Percentiles rank a stretch among this genome's conserved stretches.
phyloP scores from a whole-genome alignment of 108 stramenopile genomes.

The Discostella stelligeroides region DNA sequence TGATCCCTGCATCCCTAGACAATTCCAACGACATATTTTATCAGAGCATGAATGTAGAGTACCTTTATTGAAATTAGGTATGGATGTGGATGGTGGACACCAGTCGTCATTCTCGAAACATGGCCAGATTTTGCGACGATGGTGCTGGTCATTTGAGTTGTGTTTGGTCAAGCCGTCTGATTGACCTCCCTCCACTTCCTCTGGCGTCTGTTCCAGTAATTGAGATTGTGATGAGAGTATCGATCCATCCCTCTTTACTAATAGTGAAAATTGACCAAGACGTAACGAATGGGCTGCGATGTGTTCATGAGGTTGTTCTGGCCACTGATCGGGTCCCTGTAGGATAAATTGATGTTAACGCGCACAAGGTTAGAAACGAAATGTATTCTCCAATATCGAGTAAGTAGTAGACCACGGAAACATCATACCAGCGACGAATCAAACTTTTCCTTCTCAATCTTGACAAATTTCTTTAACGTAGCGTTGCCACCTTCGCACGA shows the following conservation, averaged over 20 bases:
- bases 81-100: constrained; percentile 87
- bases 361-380: neutral
- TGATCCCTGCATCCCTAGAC: constrained; percentile 80
- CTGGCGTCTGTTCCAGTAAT: neutral
- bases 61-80: constrained; percentile 49
- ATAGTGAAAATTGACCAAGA: constrained; percentile 74
- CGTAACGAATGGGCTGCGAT: constrained; percentile 67
- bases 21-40: constrained; percentile 86
- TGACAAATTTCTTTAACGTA: constrained; percentile 81
- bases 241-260: constrained; percentile 73
- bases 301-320: constrained; percentile 50
- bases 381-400: too few species aligned
- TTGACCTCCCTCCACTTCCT: neutral
- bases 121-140: constrained; percentile 61
- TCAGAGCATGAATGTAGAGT: constrained; percentile 74
- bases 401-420: neutral
- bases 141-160: neutral
- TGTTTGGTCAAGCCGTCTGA: neutral
- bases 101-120: constrained; percentile 68
- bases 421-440: constrained; percentile 52
- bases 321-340: constrained; percentile 77
- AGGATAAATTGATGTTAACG: neutral
- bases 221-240: neutral
- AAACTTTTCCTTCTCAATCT: constrained; percentile 77
- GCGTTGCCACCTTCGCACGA: constrained; percentile 61